These are phyloP conservation scores for Plenodomus tracheiphilus DNA, from an alignment of 2,329 filamentous ascomycete genomes.

Conservation along the genomic window DNA sequence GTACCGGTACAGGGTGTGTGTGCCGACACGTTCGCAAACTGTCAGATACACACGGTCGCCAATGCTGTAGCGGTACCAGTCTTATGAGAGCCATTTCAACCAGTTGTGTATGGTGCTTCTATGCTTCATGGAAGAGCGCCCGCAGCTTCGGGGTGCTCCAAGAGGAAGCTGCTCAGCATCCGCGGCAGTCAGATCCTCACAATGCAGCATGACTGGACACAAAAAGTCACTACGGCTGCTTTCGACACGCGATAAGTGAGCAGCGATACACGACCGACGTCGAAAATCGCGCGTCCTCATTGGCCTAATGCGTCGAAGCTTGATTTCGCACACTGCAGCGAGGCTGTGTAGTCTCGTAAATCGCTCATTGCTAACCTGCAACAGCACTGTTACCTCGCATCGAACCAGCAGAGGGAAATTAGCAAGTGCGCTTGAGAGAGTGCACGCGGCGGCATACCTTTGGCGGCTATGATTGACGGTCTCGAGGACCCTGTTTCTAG, in stretches of 20 bases:
- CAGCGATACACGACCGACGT: not conserved
- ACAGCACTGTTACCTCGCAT: slow-evolving; percentile 18
- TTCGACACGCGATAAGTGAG: slow-evolving; percentile 1
- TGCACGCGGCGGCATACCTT: slow-evolving; percentile 9
- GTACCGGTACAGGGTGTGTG: too few species aligned
- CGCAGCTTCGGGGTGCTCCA: slow-evolving; percentile 1
- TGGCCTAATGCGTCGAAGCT: slow-evolving; percentile 3
- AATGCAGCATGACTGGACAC: not conserved
- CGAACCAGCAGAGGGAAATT: slow-evolving; percentile 10
- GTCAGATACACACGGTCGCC: too few species aligned
- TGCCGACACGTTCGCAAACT: too few species aligned
- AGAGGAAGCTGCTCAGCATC: not conserved
- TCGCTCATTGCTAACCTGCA: slow-evolving; percentile 32
- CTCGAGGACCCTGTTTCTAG: slow-evolving; percentile 9
- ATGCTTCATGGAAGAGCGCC: not conserved
- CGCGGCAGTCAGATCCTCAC: not conserved
- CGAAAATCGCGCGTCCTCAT: slow-evolving; percentile 8
- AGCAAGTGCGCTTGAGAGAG: slow-evolving; percentile 8
- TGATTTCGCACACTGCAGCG: slow-evolving; percentile 9
- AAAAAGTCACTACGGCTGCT: slow-evolving; percentile 4
- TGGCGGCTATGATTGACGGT: slow-evolving; percentile 13
- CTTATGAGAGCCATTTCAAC: not conserved
- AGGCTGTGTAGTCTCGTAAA: slow-evolving; percentile 26
- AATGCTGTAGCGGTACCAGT: too few species aligned
- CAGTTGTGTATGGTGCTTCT: not conserved